Evolutionary conservation across 768 basidiomycete genomes (phyloP).

Genomic region (Psilocybe azurescens): DNA sequence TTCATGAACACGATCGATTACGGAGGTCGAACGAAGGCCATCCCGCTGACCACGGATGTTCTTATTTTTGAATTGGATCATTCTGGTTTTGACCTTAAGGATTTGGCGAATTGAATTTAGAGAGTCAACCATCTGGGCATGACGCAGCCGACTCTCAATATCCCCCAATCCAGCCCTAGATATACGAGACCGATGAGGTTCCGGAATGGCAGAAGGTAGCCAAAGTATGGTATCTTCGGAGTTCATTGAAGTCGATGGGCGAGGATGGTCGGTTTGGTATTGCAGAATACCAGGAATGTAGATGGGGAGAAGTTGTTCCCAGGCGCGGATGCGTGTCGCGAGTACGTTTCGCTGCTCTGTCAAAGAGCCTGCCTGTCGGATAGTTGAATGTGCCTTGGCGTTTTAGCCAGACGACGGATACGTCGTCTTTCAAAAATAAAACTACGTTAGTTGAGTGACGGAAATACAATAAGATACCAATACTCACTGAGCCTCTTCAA

Average conservation of each 20-base stretch:
- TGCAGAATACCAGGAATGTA: conserved; percentile 22
- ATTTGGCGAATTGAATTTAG: conserved; percentile 7
- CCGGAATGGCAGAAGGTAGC: conserved; percentile 14
- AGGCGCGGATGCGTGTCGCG: conserved; percentile 7
- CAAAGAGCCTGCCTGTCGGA: background rate
- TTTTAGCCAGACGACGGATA: background rate
- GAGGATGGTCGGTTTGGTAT: background rate
- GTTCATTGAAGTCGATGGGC: background rate
- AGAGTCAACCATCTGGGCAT: conserved; percentile 11
- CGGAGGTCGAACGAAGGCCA: conserved; percentile 6
- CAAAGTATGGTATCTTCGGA: conserved; percentile 14
- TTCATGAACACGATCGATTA: conserved; percentile 13
- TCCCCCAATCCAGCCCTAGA: background rate
- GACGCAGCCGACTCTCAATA: conserved; percentile 5
- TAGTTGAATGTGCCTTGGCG: background rate
- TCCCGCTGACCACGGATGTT: conserved; percentile 19
- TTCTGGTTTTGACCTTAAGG: conserved; percentile 15
- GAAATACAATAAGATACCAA: too few species aligned
- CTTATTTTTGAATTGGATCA: conserved; percentile 20
- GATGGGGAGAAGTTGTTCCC: conserved; percentile 18
- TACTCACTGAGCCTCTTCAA: background rate
- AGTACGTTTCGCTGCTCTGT: conserved; percentile 18
- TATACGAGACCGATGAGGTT: background rate
- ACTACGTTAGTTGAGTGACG: too few species aligned
- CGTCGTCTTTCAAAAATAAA: background rate